Evolutionary conservation across 1,284 basidiomycete species (phyloP), one percentile per base, ranked within the genome.

Genomic region (Ustilago sp.): DNA sequence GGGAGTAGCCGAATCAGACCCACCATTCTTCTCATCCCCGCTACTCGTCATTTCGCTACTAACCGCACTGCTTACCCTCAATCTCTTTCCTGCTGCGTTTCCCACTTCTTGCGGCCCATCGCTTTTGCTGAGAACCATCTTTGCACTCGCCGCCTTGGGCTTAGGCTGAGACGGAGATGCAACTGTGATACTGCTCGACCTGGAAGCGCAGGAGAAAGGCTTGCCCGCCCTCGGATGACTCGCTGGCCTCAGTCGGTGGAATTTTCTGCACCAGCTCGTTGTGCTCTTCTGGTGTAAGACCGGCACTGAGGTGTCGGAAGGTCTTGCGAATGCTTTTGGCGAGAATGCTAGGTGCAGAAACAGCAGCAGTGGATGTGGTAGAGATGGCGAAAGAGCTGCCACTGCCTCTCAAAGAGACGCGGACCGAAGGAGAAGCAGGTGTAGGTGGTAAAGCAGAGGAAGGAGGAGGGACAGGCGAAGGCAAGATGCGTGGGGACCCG

Each of bases 401-500:
- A 36, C 48, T 62, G 36, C 13, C 39, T 28, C 48, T 60, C 36
- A 19, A 32, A 19, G 53, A 23, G 8, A 48, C 35, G 35, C 39
- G 51, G 53, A 9, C 34, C 41, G 4, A 54, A 53, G 12, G 62
- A n/a, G n/a, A 31, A 19, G 38, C 39, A 2, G 67, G 73, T 4
- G 63, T 66, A 13, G 73, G 68, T 4, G 74, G 74, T 0, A 71
- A 59, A 36, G 74, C 68, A 9, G 63, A 36, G 12, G 36, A 39
- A 4, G 74, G 74, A 7, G 74, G 73, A 38, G 73, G 73, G 8
- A 61, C 38, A 23, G 68, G 73, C 13, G 73, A 65, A 38, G 72
- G 72, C 45, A 74, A 28, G 38, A 63, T 31, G 11, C 63, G 59
- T 15, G 71, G 47, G 11, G 65, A 63, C 31, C 17, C 36, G 15